A percentile compares a stretch with the other conserved stretches of the same genome.
Conservation (phyloP, 2,329 filamentous ascomycete species). For the Exserohilum turcica region DNA sequence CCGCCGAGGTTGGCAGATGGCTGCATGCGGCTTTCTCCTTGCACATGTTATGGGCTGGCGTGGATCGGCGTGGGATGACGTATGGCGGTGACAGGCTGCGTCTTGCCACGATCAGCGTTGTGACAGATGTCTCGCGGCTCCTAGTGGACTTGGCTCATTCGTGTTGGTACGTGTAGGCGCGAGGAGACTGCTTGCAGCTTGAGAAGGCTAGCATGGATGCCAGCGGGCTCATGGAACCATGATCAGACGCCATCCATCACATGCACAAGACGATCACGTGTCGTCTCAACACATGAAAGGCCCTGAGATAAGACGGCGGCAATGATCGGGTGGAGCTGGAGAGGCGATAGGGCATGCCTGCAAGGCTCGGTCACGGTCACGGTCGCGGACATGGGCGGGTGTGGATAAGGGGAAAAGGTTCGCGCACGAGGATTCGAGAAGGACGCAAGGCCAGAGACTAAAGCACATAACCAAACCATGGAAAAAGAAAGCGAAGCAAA, state of each 20-base stretch:
- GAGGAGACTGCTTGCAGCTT: neutral
- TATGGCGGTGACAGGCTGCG: neutral
- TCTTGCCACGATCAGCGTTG: neutral
- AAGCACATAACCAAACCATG: neutral
- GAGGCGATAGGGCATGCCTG: neutral
- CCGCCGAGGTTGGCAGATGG: neutral
- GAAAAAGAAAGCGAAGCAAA: neutral
- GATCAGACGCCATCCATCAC: neutral
- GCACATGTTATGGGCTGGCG: neutral
- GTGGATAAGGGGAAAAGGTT: neutral
- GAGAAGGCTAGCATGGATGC: neutral
- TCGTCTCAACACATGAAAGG: neutral
- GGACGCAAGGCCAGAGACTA: neutral
- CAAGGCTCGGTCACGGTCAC: neutral
- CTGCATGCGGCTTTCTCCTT: neutral
- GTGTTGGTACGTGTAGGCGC: too few relatives aligned
- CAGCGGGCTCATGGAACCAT: neutral
- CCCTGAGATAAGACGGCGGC: conserved; percentile 1
- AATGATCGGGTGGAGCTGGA: neutral
- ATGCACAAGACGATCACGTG: neutral
- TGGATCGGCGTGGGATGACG: neutral
- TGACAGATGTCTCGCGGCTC: neutral
- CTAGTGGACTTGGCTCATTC: neutral
- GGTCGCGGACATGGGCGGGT: neutral
- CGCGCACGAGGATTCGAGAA: neutral